Conservation (phyloP, 2,329 filamentous ascomycete species). For the Fusarium sambucinum region DNA sequence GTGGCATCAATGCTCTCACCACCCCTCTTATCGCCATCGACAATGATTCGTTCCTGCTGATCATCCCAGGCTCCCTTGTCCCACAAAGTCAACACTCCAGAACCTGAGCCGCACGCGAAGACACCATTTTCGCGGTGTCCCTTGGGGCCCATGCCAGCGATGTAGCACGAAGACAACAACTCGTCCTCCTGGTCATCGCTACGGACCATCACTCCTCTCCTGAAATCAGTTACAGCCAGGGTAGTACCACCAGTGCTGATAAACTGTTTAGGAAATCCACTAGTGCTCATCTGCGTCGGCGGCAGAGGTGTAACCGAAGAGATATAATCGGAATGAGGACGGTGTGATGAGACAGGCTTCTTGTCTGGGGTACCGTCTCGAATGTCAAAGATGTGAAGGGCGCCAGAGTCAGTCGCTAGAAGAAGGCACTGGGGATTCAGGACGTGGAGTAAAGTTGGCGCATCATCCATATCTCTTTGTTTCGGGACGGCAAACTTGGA, state of each 20-base stretch:
- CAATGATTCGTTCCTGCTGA: conserved; percentile 87
- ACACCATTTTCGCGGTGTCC: conserved; percentile 76
- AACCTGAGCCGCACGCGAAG: conserved; percentile 79
- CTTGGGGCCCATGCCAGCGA: conserved; percentile 80
- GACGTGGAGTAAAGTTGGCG: conserved; percentile 83
- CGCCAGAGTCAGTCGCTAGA: conserved; percentile 89
- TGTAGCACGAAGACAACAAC: conserved; percentile 82
- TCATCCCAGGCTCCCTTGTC: conserved; percentile 96
- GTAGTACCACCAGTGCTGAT: conserved; percentile 93
- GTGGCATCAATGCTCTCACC: conserved; percentile 88
- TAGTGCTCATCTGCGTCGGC: conserved; percentile 82
- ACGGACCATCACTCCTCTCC: conserved; percentile 85
- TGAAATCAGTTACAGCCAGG: conserved; percentile 87
- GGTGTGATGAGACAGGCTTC: conserved; percentile 82
- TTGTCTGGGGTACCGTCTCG: conserved; percentile 70
- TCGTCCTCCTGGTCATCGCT: conserved; percentile 97
- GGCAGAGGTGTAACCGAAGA: conserved; percentile 88
- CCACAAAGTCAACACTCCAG: conserved; percentile 90
- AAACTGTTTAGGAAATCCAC: conserved; percentile 94
- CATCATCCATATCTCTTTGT: conserved; percentile 68
- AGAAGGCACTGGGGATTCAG: conserved; percentile 90
- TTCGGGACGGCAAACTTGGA: conserved; percentile 85
- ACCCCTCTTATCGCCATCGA: conserved; percentile 68
- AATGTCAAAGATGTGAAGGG: conserved; percentile 88
- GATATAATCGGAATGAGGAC: conserved; percentile 92